A percentile compares a stretch with the other conserved stretches of the same genome.
These are phyloP conservation scores for Nigrograna mackinnonii DNA, from an alignment of 2,329 filamentous ascomycete genomes.

Conservation along the genomic window DNA sequence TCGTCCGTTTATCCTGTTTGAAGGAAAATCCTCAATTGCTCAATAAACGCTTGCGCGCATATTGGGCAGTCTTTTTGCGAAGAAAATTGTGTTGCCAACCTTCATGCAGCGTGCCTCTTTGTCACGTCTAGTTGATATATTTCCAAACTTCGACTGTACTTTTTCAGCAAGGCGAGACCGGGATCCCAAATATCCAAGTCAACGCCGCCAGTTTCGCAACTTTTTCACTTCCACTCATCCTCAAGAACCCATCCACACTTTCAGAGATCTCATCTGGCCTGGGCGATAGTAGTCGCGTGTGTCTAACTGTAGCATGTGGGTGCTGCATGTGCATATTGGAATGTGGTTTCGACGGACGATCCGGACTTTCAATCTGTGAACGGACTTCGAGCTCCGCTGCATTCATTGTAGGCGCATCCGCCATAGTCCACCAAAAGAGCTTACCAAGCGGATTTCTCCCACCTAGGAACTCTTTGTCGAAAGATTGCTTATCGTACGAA, in stretches of 20 bases:
- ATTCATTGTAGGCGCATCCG: constrained; percentile 9
- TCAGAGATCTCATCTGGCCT: background rate
- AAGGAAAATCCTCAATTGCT: too few relatives aligned
- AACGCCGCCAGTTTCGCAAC: background rate
- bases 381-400: constrained; percentile 11
- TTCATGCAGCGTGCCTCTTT: too few relatives aligned
- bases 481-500: constrained; percentile 15
- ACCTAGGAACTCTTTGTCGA: constrained; percentile 8
- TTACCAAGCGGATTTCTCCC: constrained; percentile 19
- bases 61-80: too few relatives aligned
- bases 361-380: constrained; percentile 5
- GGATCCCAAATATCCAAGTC: constrained; percentile 1
- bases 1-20: too few relatives aligned
- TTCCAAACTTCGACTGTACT: background rate
- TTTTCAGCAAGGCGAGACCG: background rate
- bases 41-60: too few relatives aligned
- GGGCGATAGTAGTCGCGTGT: background rate
- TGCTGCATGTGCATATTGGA: background rate
- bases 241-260: background rate
- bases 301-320: background rate
- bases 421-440: constrained; percentile 28
- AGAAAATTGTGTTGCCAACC: too few relatives aligned
- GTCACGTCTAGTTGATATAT: too few relatives aligned
- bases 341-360: background rate
- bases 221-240: constrained; percentile 3